These are phyloP conservation scores for Mortierella polycephala DNA, from an alignment of 371 early-diverging fungal species.

Conservation along the genomic window DNA sequence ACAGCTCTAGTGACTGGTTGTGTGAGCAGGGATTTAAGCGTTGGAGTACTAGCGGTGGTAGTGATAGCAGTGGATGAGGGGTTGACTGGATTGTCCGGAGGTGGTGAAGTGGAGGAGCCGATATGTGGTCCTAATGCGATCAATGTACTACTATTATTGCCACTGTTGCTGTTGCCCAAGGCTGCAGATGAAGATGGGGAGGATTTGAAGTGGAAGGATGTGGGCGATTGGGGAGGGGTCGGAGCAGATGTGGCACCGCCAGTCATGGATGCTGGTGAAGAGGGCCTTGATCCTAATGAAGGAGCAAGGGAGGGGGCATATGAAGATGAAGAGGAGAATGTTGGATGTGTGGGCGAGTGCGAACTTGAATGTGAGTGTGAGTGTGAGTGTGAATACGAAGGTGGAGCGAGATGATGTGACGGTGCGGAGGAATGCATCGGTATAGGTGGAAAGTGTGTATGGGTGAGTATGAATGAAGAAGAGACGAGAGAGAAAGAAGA, in stretches of 20 bases:
- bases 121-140: slow-evolving; percentile 10
- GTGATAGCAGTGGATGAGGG: neutral
- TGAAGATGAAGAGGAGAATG: slow-evolving; percentile 8
- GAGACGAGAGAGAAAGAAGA: slow-evolving; percentile 1
- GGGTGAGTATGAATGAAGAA: neutral
- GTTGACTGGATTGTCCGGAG: slow-evolving; percentile 3
- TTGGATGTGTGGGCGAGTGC: slow-evolving; percentile 2
- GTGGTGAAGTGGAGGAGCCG: slow-evolving; percentile 1
- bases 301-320: slow-evolving; percentile 34
- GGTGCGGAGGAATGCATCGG: slow-evolving; percentile 19
- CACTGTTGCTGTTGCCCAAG: slow-evolving; percentile 2
- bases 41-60: neutral
- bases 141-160: slow-evolving; percentile 4
- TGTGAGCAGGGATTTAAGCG: slow-evolving; percentile 10
- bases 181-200: slow-evolving; percentile 8
- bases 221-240: slow-evolving; percentile 36
- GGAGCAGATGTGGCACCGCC: slow-evolving; percentile 11
- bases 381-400: slow-evolving; percentile 5
- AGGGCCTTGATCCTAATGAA: slow-evolving; percentile 23
- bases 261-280: slow-evolving; percentile 36
- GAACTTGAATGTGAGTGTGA: slow-evolving; percentile 11
- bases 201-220: slow-evolving; percentile 6
- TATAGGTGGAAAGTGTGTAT: neutral
- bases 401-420: slow-evolving; percentile 32
- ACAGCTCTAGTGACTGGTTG: slow-evolving; percentile 39